Base-by-base conservation (phyloP, 352 stramenopile species). In the Pythium rhizo-oryzae region DNA sequence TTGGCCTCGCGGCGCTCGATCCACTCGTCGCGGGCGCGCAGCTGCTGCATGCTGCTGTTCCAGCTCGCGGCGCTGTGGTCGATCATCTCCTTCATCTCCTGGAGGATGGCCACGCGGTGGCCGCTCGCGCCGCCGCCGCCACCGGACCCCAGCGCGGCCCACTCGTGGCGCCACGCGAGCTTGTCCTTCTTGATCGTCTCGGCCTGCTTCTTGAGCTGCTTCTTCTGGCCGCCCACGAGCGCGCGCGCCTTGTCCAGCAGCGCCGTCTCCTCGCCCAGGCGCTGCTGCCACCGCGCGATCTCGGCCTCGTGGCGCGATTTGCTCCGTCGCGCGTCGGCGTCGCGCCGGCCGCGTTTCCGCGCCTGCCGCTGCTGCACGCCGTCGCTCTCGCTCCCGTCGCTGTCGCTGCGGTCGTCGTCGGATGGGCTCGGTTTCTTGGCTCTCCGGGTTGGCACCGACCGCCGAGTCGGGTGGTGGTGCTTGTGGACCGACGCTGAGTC, bases 21-120 rank as follows among this genome's bases (percentile, higher is more conserved):
- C 82, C 82, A 91, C 30, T 58, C 53, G 28, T 89, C 80, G 19
- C 81, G 71, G 21, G 83, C 77, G 16, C 76, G 72, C 33, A 89
- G 28, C n/a, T 86, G 83, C 24, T 60, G 37, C 68, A 79, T 77
- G n/a, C 67, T 77, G 51, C 79, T 59, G 52, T 77, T 87, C 80
- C 80, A 85, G 23, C 75, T 47, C 16, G 37, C 72, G 0, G 72
- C 69, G 23, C 76, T 77, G 65, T 89, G 74, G 56, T 92, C 80
- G 46, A 90, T 84, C 74, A 90, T 89, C 4, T 70, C 69, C 56
- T 85, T 86, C 71, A 89, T 84, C 53, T 92, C 80, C 6, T 74
- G 70, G 30, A 86, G 64, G 47, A 89, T 79, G 23, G 75, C 75
- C 72, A 23, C 68, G 50, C 55, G 54, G 41, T 69, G 59, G 55